phyloP scores from a whole-genome alignment of 148 eudicot species.

The Spergularia bocconei region DNA sequence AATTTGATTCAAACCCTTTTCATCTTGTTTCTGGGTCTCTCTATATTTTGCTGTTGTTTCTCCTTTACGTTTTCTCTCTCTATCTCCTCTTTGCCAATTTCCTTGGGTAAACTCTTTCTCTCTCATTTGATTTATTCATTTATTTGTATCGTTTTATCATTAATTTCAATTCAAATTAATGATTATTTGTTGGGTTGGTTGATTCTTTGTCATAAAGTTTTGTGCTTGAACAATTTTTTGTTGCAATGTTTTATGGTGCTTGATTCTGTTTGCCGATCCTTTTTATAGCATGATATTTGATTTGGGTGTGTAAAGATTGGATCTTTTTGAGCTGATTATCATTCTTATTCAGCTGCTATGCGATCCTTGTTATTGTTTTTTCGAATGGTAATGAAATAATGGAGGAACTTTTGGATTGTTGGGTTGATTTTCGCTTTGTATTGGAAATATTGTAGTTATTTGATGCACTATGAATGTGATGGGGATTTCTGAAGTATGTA shows the following conservation, averaged over 20 bases:
- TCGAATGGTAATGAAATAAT: not conserved
- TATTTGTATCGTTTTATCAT: not conserved
- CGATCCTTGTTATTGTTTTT: not conserved
- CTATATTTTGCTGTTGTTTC: not conserved
- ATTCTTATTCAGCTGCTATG: slow-evolving; percentile 2
- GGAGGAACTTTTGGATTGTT: not conserved
- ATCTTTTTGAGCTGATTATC: slow-evolving; percentile 18
- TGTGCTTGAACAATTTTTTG: slow-evolving; percentile 1
- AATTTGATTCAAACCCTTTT: not conserved
- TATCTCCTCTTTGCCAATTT: slow-evolving; percentile 9
- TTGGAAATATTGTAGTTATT: not conserved
- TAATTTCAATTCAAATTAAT: not conserved
- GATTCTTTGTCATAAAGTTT: slow-evolving; percentile 1
- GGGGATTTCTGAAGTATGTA: not conserved
- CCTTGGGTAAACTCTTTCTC: slow-evolving; percentile 20
- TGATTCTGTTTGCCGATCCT: not conserved
- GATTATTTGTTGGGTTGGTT: not conserved
- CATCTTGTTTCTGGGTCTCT: not conserved
- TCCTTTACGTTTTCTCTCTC: not conserved
- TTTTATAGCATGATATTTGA: slow-evolving; percentile 4
- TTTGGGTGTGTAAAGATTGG: slow-evolving; percentile 8
- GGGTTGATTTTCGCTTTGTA: not conserved
- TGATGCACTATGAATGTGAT: not conserved
- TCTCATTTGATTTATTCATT: not conserved
- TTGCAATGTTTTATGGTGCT: slow-evolving; percentile 4